Evolutionary conservation across 805 yeast genomes (phyloP).

Genomic region (Barnettozyma wickerhamii): DNA sequence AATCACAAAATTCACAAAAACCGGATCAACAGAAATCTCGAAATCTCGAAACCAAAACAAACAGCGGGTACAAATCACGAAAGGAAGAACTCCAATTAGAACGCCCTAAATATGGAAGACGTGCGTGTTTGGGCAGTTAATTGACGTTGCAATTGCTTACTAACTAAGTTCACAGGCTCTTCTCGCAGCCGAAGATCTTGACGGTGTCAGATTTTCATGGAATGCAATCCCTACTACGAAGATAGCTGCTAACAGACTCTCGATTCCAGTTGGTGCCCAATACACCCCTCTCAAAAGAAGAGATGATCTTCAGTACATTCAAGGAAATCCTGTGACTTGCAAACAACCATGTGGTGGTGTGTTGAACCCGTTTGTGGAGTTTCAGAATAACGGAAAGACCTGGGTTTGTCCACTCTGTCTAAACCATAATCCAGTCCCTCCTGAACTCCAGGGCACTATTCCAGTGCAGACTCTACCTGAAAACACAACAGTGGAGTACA

Average conservation of each 20-base stretch:
- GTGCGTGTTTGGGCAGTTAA: too few relatives aligned
- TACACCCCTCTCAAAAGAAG: constrained; percentile 56
- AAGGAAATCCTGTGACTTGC: constrained; percentile 44
- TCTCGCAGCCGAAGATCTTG: constrained; percentile 26
- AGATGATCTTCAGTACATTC: constrained; percentile 32
- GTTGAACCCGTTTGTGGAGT: constrained; percentile 43
- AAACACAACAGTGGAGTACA: constrained; percentile 48
- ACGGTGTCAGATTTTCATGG: constrained; percentile 64
- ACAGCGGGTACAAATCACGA: neutral
- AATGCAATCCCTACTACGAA: constrained; percentile 53
- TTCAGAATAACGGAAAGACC: constrained; percentile 25
- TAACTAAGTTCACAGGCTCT: constrained; percentile 5
- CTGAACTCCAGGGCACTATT: constrained; percentile 26
- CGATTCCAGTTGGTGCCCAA: constrained; percentile 52
- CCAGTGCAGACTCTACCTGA: constrained; percentile 14
- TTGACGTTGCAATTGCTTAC: too few relatives aligned
- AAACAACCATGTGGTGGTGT: constrained; percentile 48
- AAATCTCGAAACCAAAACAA: neutral
- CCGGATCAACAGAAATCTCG: too few relatives aligned
- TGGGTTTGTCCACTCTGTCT: constrained; percentile 62
- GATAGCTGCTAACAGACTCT: constrained; percentile 45
- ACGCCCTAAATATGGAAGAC: too few relatives aligned
- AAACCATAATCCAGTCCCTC: constrained; percentile 39
- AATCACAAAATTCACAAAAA: too few relatives aligned
- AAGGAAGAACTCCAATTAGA: constrained; percentile 6